phyloP scores from a whole-genome alignment of 768 basidiomycete species.

The Kwoniella newhampshirensis region DNA sequence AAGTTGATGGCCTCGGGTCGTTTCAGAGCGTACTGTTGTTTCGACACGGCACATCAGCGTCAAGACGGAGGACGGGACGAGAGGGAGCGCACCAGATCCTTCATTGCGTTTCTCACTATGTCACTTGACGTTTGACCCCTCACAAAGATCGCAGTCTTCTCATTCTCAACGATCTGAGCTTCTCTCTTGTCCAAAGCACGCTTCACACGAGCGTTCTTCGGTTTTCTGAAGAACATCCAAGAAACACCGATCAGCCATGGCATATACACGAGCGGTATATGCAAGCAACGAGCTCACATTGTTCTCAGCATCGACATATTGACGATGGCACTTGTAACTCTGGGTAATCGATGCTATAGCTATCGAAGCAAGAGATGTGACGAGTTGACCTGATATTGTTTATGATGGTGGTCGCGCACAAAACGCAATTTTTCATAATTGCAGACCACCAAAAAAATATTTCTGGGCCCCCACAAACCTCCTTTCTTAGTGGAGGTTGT shows the following conservation, averaged over 20 bases:
- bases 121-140: constrained; percentile 83
- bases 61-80: no score
- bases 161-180: constrained; percentile 78
- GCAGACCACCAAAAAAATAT: no score
- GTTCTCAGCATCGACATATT: constrained; percentile 54
- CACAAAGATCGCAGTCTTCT: constrained; percentile 84
- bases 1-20: constrained; percentile 87
- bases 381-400: no score
- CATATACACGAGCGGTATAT: not conserved
- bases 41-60: no score
- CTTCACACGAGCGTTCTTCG: constrained; percentile 94
- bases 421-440: no score
- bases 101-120: constrained; percentile 74
- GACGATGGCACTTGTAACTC: no score
- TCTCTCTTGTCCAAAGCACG: constrained; percentile 80
- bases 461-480: no score
- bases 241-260: constrained; percentile 9
- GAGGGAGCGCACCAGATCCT: constrained; percentile 69
- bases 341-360: no score
- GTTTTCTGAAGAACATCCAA: constrained; percentile 61
- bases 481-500: no score
- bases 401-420: no score
- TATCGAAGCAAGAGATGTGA: no score
- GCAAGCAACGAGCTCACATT: constrained; percentile 37
- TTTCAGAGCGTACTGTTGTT: constrained; percentile 88